Base-by-base conservation (phyloP, 768 basidiomycete genomes). In the Termitomyces heimii region DNA sequence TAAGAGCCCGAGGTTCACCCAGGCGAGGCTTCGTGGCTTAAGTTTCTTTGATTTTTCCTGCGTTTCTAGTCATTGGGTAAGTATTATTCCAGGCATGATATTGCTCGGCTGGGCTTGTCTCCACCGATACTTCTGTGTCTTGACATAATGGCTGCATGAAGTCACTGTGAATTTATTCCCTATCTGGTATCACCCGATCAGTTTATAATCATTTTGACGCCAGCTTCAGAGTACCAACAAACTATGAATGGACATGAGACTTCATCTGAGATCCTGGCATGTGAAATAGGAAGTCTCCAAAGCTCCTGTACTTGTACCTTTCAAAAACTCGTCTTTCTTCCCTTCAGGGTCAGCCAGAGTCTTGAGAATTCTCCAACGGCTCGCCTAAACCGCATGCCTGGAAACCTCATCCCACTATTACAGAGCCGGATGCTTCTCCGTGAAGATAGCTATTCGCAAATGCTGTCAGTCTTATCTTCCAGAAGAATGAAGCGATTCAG, bases 211-310 rank as follows among this genome's bases (percentile, higher is more conserved):
- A 31, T 34, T 22, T 51, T 56, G 39, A 40, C 28, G 48, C 52
- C 18, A 18, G 14, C 37, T 39, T n/a, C 47, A 32, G 32, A 53
- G 59, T 48, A 60, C 59, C 55, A 59, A 49, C 53, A 52, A 22
- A 35, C 40, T 20, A 48, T 37, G 18, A 45, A 29, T 34, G 48
- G 48, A 16, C 59, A 56, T 45, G 59, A 35, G 55, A 56, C 52
- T 42, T 31, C 34, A 49, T 26, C 39, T 49, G n/a, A 59, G 22
- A 57, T 57, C 10, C 29, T n/a, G 42, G 42, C 53, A 54, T 54
- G 53, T 31, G 53, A 32, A n/a, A 31, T 20, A 32, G n/a, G 52
- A 53, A 53, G 52, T 20, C 40, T 53, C 29, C n/a, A 12, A 50
- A 50, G 49, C 37, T 52, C 51, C 26, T 52, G 51, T 40, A 52